These are phyloP conservation scores for Phaseolus coccineus DNA, from an alignment of 331 rosid species.

Conservation along the genomic window DNA sequence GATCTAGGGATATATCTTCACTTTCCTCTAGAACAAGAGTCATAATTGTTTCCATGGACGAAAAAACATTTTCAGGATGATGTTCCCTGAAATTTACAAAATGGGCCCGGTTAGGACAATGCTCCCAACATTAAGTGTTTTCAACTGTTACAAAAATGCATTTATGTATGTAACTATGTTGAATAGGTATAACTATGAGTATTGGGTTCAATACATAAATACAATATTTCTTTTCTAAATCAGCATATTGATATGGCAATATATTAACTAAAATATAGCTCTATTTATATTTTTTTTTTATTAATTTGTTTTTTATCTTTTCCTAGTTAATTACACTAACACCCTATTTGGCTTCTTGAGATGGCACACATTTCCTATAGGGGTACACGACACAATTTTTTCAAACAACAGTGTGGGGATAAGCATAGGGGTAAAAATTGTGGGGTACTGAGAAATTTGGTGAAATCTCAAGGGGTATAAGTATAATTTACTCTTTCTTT, in stretches of 20 bases:
- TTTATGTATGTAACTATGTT: not conserved
- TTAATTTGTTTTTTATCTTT: not conserved
- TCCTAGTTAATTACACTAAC: too few relatives aligned
- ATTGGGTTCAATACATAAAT: not conserved
- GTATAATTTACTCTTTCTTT: not conserved
- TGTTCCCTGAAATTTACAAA: constrained; percentile 63
- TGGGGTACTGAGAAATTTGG: too few relatives aligned
- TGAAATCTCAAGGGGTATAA: too few relatives aligned
- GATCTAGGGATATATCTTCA: constrained; percentile 80
- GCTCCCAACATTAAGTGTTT: not conserved
- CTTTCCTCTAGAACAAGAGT: constrained; percentile 93
- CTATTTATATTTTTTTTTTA: not conserved
- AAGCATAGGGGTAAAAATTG: too few relatives aligned
- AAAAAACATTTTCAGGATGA: constrained; percentile 77
- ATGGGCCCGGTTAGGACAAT: constrained; percentile 28
- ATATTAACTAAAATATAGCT: not conserved
- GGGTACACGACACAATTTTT: too few relatives aligned
- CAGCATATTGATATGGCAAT: too few relatives aligned
- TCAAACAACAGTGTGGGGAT: too few relatives aligned
- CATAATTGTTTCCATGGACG: constrained; percentile 94
- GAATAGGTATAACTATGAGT: not conserved
- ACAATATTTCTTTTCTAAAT: too few relatives aligned
- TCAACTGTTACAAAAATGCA: constrained; percentile 20
- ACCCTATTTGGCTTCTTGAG: too few relatives aligned
- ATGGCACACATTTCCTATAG: too few relatives aligned